Percentiles rank a stretch among this genome's conserved stretches.
These are phyloP conservation scores for Boletales sp. DNA, from an alignment of 768 basidiomycete genomes.

Conservation along the genomic window DNA sequence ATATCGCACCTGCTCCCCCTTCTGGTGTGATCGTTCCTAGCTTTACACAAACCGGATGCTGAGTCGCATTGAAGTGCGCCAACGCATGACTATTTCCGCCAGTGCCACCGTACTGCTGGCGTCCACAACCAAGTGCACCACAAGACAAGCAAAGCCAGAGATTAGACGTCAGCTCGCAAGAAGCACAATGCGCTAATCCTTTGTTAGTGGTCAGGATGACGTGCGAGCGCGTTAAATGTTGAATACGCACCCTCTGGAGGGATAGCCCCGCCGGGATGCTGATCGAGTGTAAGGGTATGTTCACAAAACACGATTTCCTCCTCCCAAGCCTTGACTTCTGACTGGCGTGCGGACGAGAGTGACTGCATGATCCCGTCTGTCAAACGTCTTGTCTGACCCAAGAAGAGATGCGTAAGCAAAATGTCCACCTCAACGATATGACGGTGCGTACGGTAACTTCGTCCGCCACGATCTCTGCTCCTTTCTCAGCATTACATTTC, in stretches of 20 bases:
- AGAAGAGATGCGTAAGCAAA: neutral
- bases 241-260: conserved; percentile 21
- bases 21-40: conserved; percentile 96
- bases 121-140: conserved; percentile 85
- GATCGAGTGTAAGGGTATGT: conserved; percentile 62
- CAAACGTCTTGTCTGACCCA: conserved; percentile 48
- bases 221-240: neutral
- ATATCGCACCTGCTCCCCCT: conserved; percentile 72
- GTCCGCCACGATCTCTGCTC: conserved; percentile 39
- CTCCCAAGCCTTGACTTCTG: conserved; percentile 97
- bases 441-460: conserved; percentile 32
- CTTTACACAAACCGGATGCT: conserved; percentile 85
- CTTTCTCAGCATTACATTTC: conserved; percentile 55
- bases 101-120: conserved; percentile 75
- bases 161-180: conserved; percentile 86
- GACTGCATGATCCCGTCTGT: conserved; percentile 72
- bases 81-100: conserved; percentile 92
- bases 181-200: conserved; percentile 79
- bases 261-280: conserved; percentile 30
- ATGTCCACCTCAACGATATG: neutral
- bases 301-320: conserved; percentile 89
- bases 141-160: conserved; percentile 95
- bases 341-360: conserved; percentile 85
- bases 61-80: conserved; percentile 64
- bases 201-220: neutral